These are phyloP conservation scores for Pseudocercospora musae DNA, from an alignment of 2,329 filamentous ascomycete genomes.

Conservation along the genomic window DNA sequence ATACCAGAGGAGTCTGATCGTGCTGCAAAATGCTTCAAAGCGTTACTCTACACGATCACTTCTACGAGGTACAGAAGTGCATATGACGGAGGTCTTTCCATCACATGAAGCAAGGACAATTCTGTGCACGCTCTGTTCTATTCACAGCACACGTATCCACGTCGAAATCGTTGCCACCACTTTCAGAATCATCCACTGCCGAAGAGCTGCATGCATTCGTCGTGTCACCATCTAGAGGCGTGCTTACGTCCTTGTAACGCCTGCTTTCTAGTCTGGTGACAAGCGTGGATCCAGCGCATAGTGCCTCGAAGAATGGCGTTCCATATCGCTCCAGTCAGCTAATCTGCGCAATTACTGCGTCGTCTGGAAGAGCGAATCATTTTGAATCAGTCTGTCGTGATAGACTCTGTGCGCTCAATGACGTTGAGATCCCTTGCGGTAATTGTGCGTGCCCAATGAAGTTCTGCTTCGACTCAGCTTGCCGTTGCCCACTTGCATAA, in stretches of 20 bases:
- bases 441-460: constrained; percentile 14
- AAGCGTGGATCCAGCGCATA: not conserved
- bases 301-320: not conserved
- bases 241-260: not conserved
- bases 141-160: not conserved
- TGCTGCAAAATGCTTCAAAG: not conserved
- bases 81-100: not conserved
- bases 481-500: not conserved
- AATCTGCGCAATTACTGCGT: not conserved
- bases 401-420: not conserved
- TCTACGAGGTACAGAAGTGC: not conserved
- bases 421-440: constrained; percentile 35
- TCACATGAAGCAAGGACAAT: not conserved
- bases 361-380: not conserved
- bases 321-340: not conserved
- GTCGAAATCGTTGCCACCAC: not conserved
- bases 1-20: not conserved
- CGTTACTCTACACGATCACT: not conserved
- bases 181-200: not conserved
- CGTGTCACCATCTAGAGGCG: not conserved
- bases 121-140: not conserved
- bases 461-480: not conserved
- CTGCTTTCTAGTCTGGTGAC: not conserved
- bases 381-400: not conserved
- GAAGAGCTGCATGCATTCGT: not conserved